Evolutionary conservation across 345 rosid genomes (phyloP).

Genomic region (Viola odorata): DNA sequence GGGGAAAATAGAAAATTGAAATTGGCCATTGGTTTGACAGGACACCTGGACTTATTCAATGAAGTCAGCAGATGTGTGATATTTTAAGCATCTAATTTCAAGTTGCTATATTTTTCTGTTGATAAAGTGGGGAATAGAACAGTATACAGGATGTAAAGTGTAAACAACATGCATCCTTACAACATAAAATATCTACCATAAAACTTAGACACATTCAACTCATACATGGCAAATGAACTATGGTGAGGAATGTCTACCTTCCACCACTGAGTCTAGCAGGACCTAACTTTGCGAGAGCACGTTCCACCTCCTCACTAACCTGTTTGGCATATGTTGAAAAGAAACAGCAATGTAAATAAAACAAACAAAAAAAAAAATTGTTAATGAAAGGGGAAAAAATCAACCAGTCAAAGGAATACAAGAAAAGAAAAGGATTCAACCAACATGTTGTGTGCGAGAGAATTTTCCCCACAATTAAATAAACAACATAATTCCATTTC

Average conservation of each 20-base stretch:
- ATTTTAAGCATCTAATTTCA: too few species aligned
- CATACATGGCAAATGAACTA: neutral
- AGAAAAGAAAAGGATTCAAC: neutral
- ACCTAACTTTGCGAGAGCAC: constrained; percentile 92
- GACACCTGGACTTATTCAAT: too few species aligned
- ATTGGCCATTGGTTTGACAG: too few species aligned
- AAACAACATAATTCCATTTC: neutral
- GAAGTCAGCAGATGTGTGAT: too few species aligned
- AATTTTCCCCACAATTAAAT: neutral
- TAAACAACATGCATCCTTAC: neutral
- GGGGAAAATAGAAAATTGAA: too few species aligned
- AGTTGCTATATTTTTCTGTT: too few species aligned
- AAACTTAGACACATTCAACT: neutral
- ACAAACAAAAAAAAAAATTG: too few species aligned
- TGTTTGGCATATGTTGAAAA: constrained; percentile 24
- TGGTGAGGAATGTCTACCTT: constrained; percentile 37
- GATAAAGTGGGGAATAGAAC: too few species aligned
- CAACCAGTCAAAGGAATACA: neutral
- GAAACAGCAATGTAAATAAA: neutral
- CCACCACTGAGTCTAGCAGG: constrained; percentile 77
- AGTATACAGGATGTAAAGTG: neutral
- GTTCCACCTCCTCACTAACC: constrained; percentile 99
- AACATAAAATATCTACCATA: neutral
- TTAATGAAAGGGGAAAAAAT: too few species aligned
- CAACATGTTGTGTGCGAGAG: neutral